Base-by-base conservation (phyloP, 140 eudicot genomes). In the Anethum foeniculum region DNA sequence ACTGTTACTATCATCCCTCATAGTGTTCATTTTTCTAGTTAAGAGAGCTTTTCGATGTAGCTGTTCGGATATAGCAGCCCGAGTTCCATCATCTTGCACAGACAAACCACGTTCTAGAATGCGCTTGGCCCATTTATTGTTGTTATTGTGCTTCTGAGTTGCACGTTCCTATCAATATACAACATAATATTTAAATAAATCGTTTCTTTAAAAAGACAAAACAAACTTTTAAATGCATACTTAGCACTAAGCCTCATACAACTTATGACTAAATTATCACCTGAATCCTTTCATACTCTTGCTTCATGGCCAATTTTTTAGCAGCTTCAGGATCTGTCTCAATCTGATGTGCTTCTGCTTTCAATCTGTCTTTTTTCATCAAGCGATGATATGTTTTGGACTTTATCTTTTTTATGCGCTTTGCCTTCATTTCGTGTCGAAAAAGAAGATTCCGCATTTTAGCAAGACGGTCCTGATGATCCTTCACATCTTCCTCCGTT, bases 251-350 rank as follows among this genome's bases (percentile, higher is more conserved):
- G 34, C 43, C 52, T n/a, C 43, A 52, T 25, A 64, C 30, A 77
- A 77, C 71, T 30, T 6, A 77, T 48, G 71, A 16, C 49, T 79
- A 13, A 2, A 74, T 62, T 34, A 56, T 83, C 74, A 90, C 99
- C 97, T 92, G 89, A 46, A 97, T 96, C 81, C 99, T 89, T 85
- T 87, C 90, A 77, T 87, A 88, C 86, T 95, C 99, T 86, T 92
- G 92, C 84, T 95, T 95, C 93, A 81, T 88, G 16, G 97, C 99
- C 76, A 86, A 90, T 85, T 95, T 95, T 71, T 85, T 90, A 80
- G 95, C 97, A 82, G 88, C 92, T 84, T 95, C 93, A 6, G 97
- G 93, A 68, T 95, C 86, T 80, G 87, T 84, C 69, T 85, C 87
- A 36, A 82, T 83, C 23, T 90, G 90, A 74, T 79, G 39, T 27